These are phyloP conservation scores for Plantago coronopus DNA, from an alignment of 305 asterid species.

Conservation along the genomic window DNA sequence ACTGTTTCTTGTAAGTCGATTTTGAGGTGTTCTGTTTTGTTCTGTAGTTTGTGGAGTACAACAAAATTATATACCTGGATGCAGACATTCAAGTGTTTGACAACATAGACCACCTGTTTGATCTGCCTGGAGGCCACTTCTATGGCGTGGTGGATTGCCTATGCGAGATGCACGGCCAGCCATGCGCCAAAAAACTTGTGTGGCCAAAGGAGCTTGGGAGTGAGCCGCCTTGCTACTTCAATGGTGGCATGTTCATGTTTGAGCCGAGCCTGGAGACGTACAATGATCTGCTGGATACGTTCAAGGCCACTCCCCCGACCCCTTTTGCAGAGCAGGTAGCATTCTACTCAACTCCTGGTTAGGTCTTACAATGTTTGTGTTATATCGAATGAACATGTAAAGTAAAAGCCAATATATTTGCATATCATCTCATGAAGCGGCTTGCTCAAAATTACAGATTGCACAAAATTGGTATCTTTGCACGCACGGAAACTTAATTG, in stretches of 20 bases:
- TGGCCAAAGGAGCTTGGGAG: slow-evolving; percentile 42
- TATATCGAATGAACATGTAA: no score
- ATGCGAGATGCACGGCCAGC: slow-evolving; percentile 42
- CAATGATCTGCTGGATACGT: slow-evolving; percentile 31
- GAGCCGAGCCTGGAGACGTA: slow-evolving; percentile 37
- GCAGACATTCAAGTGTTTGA: slow-evolving; percentile 47
- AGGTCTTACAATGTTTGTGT: background rate
- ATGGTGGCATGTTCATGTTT: slow-evolving; percentile 46
- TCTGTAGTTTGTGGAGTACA: slow-evolving; percentile 47
- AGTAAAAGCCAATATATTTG: no score
- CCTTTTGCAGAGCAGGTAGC: slow-evolving; percentile 49
- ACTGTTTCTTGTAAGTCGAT: background rate
- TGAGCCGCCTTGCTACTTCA: slow-evolving; percentile 37
- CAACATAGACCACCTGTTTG: slow-evolving; percentile 46
- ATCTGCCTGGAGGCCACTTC: slow-evolving; percentile 30
- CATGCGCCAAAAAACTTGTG: slow-evolving; percentile 28
- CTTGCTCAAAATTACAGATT: no score
- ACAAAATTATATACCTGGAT: slow-evolving; percentile 48
- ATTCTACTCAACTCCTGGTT: background rate
- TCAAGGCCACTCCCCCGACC: slow-evolving; percentile 36
- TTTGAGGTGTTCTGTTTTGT: slow-evolving; percentile 6
- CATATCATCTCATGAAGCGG: no score
- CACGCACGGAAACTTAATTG: no score
- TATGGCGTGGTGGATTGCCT: slow-evolving; percentile 48
- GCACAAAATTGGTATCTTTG: no score